A percentile compares a stretch with the other conserved stretches of the same genome.
phyloP scores from a whole-genome alignment of 2,329 filamentous ascomycete genomes.

The Bimuria novae-zelandiae region DNA sequence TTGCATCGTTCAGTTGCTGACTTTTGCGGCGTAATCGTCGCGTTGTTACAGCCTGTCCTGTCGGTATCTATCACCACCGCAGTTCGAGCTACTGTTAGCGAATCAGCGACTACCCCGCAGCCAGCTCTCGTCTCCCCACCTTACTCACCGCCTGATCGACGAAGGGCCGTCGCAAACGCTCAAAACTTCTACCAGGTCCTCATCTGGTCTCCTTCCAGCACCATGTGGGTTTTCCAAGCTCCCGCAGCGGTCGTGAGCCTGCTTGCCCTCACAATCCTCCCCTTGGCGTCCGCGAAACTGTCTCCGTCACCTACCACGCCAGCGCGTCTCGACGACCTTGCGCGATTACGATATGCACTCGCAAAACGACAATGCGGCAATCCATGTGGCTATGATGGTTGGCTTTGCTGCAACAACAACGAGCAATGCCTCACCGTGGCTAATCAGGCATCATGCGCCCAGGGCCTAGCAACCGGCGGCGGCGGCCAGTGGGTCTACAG shows the following conservation, averaged over 20 bases:
- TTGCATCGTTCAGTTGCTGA: slow-evolving; percentile 18
- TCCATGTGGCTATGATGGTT: slow-evolving; percentile 40
- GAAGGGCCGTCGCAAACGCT: slow-evolving; percentile 5
- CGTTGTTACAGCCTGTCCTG: slow-evolving; percentile 12
- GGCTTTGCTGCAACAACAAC: slow-evolving; percentile 42
- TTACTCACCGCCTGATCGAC: slow-evolving; percentile 15
- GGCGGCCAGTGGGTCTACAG: slow-evolving; percentile 59
- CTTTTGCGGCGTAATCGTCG: slow-evolving; percentile 16
- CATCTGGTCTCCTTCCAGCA: slow-evolving; percentile 11
- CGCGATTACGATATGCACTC: slow-evolving; percentile 9
- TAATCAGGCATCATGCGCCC: slow-evolving; percentile 42
- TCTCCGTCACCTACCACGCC: slow-evolving; percentile 22
- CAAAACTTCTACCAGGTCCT: background rate
- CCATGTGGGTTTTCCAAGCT: slow-evolving; percentile 56
- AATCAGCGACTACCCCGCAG: slow-evolving; percentile 25
- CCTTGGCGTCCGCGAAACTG: slow-evolving; percentile 56
- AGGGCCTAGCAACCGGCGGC: slow-evolving; percentile 40
- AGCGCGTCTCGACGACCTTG: background rate
- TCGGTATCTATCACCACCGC: slow-evolving; percentile 7
- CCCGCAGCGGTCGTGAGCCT: slow-evolving; percentile 67
- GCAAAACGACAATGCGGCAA: slow-evolving; percentile 25
- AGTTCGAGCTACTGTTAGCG: slow-evolving; percentile 12
- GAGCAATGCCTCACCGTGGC: slow-evolving; percentile 39
- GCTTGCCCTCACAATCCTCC: slow-evolving; percentile 52
- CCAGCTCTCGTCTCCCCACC: slow-evolving; percentile 14